Evolutionary conservation across 2,329 filamentous ascomycete species (phyloP), one percentile per base, ranked within the genome.

Genomic region (Colletotrichum graminicola): DNA sequence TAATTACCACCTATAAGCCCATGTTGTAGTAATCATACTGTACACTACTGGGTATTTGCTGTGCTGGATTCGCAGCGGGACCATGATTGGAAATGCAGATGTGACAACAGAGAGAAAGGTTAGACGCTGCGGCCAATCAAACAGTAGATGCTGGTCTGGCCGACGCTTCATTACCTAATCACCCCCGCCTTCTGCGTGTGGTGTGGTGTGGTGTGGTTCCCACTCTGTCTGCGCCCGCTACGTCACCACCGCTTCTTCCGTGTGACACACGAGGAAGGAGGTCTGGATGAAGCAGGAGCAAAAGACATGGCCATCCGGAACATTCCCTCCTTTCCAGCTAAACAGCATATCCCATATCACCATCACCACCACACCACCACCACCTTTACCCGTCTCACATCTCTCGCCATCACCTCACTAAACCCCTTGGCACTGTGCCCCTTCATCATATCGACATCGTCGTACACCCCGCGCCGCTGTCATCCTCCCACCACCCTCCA

Each of bases 101-200:
- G 21, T 43, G 41, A 10, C 18, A n/a, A n/a, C 18, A 16, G 14
- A 10, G 43, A 5, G 23, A 56, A 43, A 54, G 36, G 45, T 55
- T 26, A 55, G 57, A 67, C 65, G 26, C 34, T 21, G 18, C 41
- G 14, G 16, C 29, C 29, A 62, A 36, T 45, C 21, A 62, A 5
- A 29, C 16, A 14, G 26, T 23, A 18, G 12, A 1, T 1, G 12
- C 0, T 5, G n/a, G 32, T 2, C 1, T 3, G 2, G 6, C 1
- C 3, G 1, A 36, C 1, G 1, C 6, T 12, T 18, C 26, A 41
- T 67, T 71, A 71, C 68, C 26, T 67, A 71, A 71, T 67, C 64
- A 51, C 16, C 39, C 62, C 63, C 67, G 62, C 67, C 62, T 47
- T 66, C 51, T 61, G 32, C 47, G 36, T 23, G 34, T n/a, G n/a